Base-by-base conservation (phyloP, 2,329 filamentous ascomycete species). In the Epicoccum sorghinum region DNA sequence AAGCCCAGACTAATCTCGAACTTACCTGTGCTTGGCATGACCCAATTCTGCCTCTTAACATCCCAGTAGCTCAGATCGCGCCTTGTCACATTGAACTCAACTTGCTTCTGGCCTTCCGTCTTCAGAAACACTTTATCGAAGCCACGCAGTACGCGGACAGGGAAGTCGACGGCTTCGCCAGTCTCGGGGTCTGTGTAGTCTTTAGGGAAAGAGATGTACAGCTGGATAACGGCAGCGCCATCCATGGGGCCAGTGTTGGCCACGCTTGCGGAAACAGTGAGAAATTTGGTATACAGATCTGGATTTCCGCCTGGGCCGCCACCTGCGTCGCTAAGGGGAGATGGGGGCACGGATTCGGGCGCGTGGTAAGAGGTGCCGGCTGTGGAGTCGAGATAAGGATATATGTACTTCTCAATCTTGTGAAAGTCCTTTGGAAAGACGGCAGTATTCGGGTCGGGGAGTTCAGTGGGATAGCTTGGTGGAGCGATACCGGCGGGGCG, bases 261-360 rank as follows among this genome's bases (percentile, higher is more conserved):
- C 3, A 91, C 72, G 0, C 77, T 79, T 3, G 86, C 75, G 0
- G 75, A 77, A 3, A 84, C 81, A 2, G 75, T 67, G 52, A 83
- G 78, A 54, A 86, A 77, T 0, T 77, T 75, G 39, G 82, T 82
- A 79, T 84, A 90, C 14, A 89, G 78, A 52, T 86, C 83, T 2
- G 86, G 86, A 54, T 90, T 88, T 1, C 87, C 87, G 52, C 86
- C 86, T 54, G 87, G 83, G 7, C 82, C 88, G 35, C 89, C 89
- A 32, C 89, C 89, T 0, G 89, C 89, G 0, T 78, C 78, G n/a
- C 87, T 90, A 7, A 66, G 67, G 1, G 67, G 14, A 71, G 72
- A 62, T 80, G 75, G 74, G 84, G 90, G 25, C 81, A 86, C 2
- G 77, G 77, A 1, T 82, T 87, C 64, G 83, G 88, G 23, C 71